Evolutionary conservation across 2,329 filamentous ascomycete species (phyloP).

Genomic region (Colletotrichum destructivum): DNA sequence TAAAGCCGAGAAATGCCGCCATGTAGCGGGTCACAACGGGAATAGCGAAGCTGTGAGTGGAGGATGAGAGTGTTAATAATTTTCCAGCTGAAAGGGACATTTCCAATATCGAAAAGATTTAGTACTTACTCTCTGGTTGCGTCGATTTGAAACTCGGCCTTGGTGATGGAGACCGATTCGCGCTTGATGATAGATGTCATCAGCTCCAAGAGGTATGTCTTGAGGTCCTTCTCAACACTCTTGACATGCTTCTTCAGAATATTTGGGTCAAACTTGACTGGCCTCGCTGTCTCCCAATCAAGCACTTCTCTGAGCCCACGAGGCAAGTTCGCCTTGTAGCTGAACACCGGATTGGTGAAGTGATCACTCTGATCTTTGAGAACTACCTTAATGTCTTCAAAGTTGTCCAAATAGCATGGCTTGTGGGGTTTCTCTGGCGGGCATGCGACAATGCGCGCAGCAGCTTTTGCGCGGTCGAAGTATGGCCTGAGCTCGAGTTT

Average conservation of each 20-base stretch:
- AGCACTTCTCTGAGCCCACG: background rate
- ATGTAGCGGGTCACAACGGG: background rate
- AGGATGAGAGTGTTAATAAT: background rate
- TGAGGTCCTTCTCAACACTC: background rate
- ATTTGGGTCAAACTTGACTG: background rate
- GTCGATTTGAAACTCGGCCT: background rate
- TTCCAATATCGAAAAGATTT: background rate
- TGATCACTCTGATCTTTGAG: background rate
- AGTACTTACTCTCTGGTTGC: background rate
- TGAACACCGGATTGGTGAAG: background rate
- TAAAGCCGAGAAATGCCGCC: background rate
- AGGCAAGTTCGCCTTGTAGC: background rate
- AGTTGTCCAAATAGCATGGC: background rate
- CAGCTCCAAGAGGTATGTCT: background rate
- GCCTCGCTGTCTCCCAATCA: background rate
- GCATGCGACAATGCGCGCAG: background rate
- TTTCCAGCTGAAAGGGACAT: background rate
- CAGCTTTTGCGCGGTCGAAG: background rate
- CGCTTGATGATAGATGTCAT: background rate
- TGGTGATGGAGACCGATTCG: background rate
- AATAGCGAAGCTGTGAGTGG: background rate
- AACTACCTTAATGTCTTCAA: background rate
- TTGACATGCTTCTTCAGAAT: background rate
- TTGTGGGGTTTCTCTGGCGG: background rate
- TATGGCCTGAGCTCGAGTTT: background rate